Evolutionary conservation across 345 rosid genomes (phyloP), one percentile per base, ranked within the genome.

Genomic region (Schrenkiella parvula): DNA sequence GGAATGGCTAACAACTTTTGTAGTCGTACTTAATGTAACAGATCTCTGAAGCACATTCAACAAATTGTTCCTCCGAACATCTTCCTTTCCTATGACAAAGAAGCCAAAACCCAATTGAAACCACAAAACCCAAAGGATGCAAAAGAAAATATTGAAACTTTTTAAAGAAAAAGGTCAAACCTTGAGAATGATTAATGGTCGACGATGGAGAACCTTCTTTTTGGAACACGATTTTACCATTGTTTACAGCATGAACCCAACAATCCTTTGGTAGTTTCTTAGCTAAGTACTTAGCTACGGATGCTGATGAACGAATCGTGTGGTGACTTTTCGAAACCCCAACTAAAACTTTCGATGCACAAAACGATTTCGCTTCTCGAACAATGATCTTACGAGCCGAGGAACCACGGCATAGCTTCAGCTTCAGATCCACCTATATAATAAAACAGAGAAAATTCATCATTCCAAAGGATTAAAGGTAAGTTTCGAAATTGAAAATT

Each of bases 341-440:
- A 18, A 91, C 88, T 7, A 95, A 81, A 63, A 95, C 66, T 79
- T 83, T 85, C 13, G 84, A 58, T 5, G 89, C 98, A 61, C 65
- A 52, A 39, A 81, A 88, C 3, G 89, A 82, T 42, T 81, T 85
- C 22, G 97, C 97, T 83, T 95, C 98, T 48, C 84, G 79, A 50
- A 88, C 99, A 62, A 95, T 76, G 54, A 86, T 64, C 79, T 88
- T 91, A 22, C 72, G 75, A 61, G 84, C 70, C 0, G 93, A 89
- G 5, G 84, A 13, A 53, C 99, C 99, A 66, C 95, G 86, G 66
- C 98, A 89, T 68, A 91, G 73, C 84, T 89, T 89, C 47, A 95
- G 82, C 90, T 95, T 95, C 81, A 95, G 88, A 86, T 95, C 93
- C 70, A 95, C 96, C 99, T 91, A 83, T 32, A n/a, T n/a, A n/a